phyloP scores from a whole-genome alignment of 257 asterid genomes.

The Fraxinus excelsior region DNA sequence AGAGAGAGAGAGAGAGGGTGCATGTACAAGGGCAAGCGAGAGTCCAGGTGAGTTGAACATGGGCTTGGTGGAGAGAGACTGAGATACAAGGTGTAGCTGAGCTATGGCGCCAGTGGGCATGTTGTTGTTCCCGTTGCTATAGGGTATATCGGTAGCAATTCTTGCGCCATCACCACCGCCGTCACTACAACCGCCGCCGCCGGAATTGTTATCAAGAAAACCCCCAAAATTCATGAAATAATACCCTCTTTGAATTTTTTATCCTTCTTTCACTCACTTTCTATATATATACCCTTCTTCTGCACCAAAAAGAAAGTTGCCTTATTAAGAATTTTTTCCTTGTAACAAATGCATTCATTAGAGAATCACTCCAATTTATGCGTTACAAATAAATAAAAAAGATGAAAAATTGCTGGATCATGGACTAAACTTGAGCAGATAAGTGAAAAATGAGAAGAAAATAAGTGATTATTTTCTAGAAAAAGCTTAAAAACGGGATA shows the following conservation, averaged over 20 bases:
- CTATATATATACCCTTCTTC: not conserved
- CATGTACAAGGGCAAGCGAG: slow-evolving; percentile 83
- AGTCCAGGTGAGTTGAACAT: slow-evolving; percentile 88
- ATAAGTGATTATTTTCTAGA: slow-evolving; percentile 1
- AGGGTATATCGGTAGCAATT: slow-evolving; percentile 34
- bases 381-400: not conserved
- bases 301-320: not conserved
- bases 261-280: not conserved
- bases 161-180: slow-evolving; percentile 18
- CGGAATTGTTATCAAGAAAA: slow-evolving; percentile 12
- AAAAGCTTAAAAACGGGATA: not conserved
- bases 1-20: not conserved
- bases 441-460: not conserved
- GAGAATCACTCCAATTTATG: not conserved
- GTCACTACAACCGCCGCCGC: not conserved
- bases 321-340: not conserved
- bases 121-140: slow-evolving; percentile 14
- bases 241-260: not conserved
- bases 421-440: not conserved
- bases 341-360: not conserved
- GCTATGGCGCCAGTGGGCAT: slow-evolving; percentile 21
- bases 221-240: slow-evolving; percentile 25
- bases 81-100: slow-evolving; percentile 55
- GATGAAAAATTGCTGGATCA: not conserved
- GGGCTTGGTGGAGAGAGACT: slow-evolving; percentile 53